Conservation (phyloP, 176 grass and related monocot genomes). For the Ampelocalamus luodianensis region DNA sequence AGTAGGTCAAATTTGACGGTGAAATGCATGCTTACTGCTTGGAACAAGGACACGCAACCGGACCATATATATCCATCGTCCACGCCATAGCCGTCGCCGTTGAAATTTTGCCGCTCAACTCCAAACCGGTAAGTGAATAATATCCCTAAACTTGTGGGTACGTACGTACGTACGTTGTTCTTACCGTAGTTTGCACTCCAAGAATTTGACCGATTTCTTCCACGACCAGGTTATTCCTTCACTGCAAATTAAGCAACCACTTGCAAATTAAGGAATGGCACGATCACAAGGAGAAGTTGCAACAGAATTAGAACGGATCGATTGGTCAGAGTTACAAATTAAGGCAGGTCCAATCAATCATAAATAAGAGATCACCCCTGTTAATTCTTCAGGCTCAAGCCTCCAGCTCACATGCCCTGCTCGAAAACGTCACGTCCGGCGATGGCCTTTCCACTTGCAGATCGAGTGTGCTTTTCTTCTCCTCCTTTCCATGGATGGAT, state of each 20-base stretch:
- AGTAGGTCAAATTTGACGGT: background rate
- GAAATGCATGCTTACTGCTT: background rate
- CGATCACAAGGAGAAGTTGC: background rate
- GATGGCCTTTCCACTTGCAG: background rate
- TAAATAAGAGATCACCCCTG: background rate
- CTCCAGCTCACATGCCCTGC: slow-evolving; percentile 1
- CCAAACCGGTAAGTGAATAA: background rate
- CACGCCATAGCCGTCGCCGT: background rate
- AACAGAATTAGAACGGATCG: background rate
- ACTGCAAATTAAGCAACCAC: background rate
- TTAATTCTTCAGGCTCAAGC: background rate
- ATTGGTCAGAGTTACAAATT: background rate
- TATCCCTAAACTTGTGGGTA: background rate
- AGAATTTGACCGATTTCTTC: background rate
- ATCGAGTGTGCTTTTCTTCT: background rate
- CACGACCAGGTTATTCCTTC: background rate
- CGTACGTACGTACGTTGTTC: background rate
- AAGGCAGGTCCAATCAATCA: background rate
- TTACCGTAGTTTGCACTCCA: slow-evolving; percentile 15
- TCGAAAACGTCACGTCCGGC: background rate
- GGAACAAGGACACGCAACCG: background rate
- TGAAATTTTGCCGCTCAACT: background rate
- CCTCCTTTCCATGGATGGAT: background rate
- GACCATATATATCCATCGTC: background rate
- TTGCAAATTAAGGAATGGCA: background rate